These are phyloP conservation scores for Plectosphaerella plurivora DNA, from an alignment of 2,329 filamentous ascomycete genomes.

Conservation along the genomic window DNA sequence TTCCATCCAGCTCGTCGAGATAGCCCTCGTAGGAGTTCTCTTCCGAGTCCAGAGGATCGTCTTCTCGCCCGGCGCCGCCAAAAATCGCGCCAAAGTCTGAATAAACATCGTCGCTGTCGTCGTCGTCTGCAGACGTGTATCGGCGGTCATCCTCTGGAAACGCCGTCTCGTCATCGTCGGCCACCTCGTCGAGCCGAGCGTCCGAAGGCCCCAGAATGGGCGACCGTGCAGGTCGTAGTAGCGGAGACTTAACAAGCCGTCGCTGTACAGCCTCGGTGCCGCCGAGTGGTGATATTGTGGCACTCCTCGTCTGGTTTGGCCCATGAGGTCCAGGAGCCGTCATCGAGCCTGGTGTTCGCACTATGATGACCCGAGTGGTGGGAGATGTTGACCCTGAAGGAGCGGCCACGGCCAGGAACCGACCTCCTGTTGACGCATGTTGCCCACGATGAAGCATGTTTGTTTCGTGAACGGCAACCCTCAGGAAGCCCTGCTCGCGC, in stretches of 20 bases:
- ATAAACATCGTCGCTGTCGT: slow-evolving; percentile 47
- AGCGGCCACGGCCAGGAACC: slow-evolving; percentile 20
- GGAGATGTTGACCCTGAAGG: not conserved
- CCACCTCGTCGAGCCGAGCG: slow-evolving; percentile 22
- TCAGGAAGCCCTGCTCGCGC: slow-evolving; percentile 23
- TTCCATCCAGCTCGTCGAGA: slow-evolving; percentile 51
- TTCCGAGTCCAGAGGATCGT: slow-evolving; percentile 9
- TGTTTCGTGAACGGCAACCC: slow-evolving; percentile 25
- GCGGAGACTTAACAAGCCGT: slow-evolving; percentile 2
- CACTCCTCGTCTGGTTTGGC: no score
- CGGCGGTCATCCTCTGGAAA: slow-evolving; percentile 44
- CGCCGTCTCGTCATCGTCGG: slow-evolving; percentile 41
- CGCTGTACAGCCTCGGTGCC: not conserved
- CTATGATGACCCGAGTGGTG: not conserved
- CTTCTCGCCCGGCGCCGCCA: slow-evolving; percentile 18
- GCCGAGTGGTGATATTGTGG: not conserved
- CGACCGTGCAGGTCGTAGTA: slow-evolving; percentile 3
- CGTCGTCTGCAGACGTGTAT: slow-evolving; percentile 31
- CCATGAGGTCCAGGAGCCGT: no score
- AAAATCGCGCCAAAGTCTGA: slow-evolving; percentile 52
- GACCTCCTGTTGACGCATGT: slow-evolving; percentile 23
- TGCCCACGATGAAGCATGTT: slow-evolving; percentile 28
- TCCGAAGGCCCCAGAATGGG: slow-evolving; percentile 23
- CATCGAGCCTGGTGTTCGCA: not conserved
- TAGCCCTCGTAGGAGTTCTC: slow-evolving; percentile 44